A percentile compares a stretch with the other conserved stretches of the same genome.
These are phyloP conservation scores for Sordaria brevicollis DNA, from an alignment of 495 filamentous ascomycete genomes.

Conservation along the genomic window DNA sequence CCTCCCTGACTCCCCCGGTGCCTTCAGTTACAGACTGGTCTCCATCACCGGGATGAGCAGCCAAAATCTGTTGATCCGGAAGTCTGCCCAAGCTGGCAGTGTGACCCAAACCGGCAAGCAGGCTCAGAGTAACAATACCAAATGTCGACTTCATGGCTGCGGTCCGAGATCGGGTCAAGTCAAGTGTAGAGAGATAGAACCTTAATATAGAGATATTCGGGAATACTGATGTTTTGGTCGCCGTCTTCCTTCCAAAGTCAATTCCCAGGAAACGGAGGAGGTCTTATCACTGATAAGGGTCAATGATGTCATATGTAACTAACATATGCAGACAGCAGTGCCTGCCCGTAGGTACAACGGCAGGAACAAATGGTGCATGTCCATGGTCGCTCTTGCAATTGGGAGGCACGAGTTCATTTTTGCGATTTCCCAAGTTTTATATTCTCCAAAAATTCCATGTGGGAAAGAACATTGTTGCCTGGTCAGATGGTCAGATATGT, in stretches of 20 bases:
- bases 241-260: background rate
- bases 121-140: background rate
- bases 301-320: background rate
- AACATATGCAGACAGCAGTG: background rate
- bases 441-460: background rate
- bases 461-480: background rate
- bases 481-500: no score
- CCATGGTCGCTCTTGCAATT: background rate
- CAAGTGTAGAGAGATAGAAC: no score
- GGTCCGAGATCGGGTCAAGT: no score
- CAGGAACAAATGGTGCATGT: background rate
- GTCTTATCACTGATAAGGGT: background rate
- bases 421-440: background rate
- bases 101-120: background rate
- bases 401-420: background rate
- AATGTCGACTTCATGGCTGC: background rate
- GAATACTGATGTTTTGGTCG: background rate
- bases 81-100: background rate
- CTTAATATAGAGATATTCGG: background rate
- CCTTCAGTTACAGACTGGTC: background rate
- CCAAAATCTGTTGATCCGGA: background rate
- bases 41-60: background rate
- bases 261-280: background rate
- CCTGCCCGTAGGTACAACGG: background rate
- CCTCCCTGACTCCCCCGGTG: background rate